Conservation (phyloP, 2,329 filamentous ascomycete species). For the Epicoccum sorghinum region DNA sequence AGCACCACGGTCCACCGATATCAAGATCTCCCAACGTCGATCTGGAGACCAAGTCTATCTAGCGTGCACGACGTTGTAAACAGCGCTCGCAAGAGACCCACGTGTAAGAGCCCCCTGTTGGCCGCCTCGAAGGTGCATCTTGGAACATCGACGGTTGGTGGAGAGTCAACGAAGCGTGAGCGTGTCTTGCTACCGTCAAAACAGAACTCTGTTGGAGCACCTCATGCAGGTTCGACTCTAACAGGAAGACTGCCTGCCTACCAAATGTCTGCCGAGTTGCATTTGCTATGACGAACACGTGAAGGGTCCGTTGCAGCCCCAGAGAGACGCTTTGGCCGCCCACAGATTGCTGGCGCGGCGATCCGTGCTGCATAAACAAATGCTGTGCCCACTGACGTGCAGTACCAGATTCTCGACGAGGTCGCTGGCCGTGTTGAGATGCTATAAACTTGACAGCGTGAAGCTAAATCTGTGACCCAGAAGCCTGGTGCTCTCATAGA, state of each 20-base stretch:
- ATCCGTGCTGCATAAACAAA: conserved; percentile 10
- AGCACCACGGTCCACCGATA: conserved; percentile 1
- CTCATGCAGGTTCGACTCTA: background rate
- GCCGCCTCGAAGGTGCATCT: background rate
- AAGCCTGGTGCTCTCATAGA: background rate
- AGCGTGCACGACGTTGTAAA: background rate
- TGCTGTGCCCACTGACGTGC: conserved; percentile 15
- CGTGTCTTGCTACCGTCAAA: background rate
- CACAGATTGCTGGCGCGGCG: conserved; percentile 14
- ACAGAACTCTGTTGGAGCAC: background rate
- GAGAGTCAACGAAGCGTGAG: too few species aligned
- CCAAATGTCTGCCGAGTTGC: background rate
- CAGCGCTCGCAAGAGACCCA: background rate
- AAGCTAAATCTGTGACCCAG: background rate
- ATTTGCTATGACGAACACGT: background rate
- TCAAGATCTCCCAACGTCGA: background rate
- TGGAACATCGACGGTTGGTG: background rate
- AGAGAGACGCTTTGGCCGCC: conserved; percentile 2
- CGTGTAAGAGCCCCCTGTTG: conserved; percentile 2
- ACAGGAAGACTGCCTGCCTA: background rate
- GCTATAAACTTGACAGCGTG: background rate
- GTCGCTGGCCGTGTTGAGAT: background rate
- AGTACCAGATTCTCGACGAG: conserved; percentile 3
- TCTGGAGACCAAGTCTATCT: background rate
- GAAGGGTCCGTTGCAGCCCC: background rate